Conservation (phyloP, 306 rosid species). For the Pyrus communis region DNA sequence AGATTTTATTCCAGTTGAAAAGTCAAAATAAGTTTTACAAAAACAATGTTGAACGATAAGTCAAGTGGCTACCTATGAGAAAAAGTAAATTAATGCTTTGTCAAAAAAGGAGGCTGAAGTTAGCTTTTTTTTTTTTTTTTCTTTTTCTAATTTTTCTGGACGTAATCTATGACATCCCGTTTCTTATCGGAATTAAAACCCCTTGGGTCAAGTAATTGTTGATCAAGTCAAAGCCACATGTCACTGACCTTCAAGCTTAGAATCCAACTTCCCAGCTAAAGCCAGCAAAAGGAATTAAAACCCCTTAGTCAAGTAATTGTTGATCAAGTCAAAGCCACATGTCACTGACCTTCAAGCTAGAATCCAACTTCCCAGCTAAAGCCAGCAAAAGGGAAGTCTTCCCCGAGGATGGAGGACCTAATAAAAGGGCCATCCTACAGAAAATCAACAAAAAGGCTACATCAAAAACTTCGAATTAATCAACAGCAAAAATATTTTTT, state of each 20-base stretch:
- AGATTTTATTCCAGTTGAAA: no score
- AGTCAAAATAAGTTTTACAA: neutral
- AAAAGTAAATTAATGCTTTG: no score
- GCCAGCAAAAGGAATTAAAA: constrained; percentile 49
- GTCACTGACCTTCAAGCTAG: constrained; percentile 46
- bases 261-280: constrained; percentile 88
- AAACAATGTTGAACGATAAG: no score
- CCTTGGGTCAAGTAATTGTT: neutral
- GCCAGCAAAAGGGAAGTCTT: constrained; percentile 87
- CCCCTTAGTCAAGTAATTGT: neutral
- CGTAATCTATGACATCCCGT: no score
- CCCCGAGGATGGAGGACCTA: constrained; percentile 96
- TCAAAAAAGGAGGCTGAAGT: no score
- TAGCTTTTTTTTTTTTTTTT: no score
- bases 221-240: neutral
- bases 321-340: no score
- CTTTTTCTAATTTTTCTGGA: no score
- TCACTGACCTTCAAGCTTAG: constrained; percentile 44
- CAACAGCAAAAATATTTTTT: neutral
- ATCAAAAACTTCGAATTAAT: neutral
- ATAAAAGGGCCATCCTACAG: constrained; percentile 73
- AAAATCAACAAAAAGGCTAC: neutral
- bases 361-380: constrained; percentile 88
- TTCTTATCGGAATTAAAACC: neutral
- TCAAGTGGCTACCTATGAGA: no score